These are phyloP conservation scores for Gossypium schwendimanii DNA, from an alignment of 441 rosid genomes.

Conservation along the genomic window DNA sequence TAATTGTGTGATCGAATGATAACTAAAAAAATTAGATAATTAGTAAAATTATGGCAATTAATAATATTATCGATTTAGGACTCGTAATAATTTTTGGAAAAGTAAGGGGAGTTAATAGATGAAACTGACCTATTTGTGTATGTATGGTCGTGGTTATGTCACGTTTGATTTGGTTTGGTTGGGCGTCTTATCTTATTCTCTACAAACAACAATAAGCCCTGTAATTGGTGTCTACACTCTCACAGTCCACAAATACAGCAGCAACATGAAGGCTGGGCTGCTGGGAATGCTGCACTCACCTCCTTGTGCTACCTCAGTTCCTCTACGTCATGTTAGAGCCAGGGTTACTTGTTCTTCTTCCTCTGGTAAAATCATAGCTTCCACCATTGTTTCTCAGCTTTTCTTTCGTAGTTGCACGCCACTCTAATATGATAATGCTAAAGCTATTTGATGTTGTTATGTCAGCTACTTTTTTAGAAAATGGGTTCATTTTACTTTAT, in stretches of 20 bases:
- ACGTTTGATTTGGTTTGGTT: background rate
- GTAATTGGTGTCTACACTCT: background rate
- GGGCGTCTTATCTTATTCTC: slow-evolving; percentile 22
- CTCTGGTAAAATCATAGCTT: slow-evolving; percentile 19
- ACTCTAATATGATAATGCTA: background rate
- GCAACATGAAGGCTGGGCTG: slow-evolving; percentile 27
- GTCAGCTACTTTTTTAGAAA: background rate
- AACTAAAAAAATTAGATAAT: no score
- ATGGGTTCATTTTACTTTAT: background rate
- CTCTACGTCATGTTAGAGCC: slow-evolving; percentile 24
- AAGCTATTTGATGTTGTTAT: background rate
- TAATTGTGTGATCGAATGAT: no score
- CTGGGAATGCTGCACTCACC: slow-evolving; percentile 24
- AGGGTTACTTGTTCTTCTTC: slow-evolving; percentile 32
- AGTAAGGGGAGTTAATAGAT: no score
- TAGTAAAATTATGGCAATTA: no score
- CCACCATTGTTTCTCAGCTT: background rate
- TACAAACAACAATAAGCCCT: background rate
- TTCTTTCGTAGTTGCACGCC: background rate
- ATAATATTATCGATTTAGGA: no score
- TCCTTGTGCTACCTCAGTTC: slow-evolving; percentile 21
- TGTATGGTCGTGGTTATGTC: slow-evolving; percentile 6
- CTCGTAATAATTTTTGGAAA: no score
- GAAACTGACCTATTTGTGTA: background rate
- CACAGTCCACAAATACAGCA: background rate